Percentiles rank a stretch among this genome's conserved stretches.
These are phyloP conservation scores for Pseudopyrenochaeta lycopersici DNA, from an alignment of 2,329 filamentous ascomycete genomes.

Conservation along the genomic window DNA sequence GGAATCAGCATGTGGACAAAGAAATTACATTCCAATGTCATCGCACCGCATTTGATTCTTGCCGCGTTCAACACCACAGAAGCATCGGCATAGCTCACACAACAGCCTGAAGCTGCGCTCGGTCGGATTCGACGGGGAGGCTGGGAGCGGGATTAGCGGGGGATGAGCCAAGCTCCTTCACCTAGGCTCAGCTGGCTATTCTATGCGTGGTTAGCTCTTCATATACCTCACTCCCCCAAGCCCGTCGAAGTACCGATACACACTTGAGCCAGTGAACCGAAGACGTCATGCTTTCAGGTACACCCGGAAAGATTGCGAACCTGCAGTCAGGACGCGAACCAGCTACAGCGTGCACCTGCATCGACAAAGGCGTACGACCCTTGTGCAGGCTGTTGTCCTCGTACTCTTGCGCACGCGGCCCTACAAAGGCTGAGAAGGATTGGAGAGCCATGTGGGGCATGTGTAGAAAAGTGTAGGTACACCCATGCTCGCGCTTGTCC, in stretches of 20 bases:
- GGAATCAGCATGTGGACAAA: not conserved
- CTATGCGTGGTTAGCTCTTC: slow-evolving; percentile 4
- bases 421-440: not conserved
- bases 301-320: slow-evolving; percentile 1
- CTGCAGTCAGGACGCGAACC: not conserved
- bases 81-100: too few relatives aligned
- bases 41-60: not conserved
- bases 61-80: not conserved
- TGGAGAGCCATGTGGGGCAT: slow-evolving; percentile 8
- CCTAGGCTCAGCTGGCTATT: not conserved
- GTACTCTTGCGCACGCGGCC: not conserved
- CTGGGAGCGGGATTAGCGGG: slow-evolving; percentile 1
- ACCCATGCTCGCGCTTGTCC: too few relatives aligned
- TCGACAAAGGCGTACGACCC: not conserved
- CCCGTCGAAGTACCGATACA: not conserved
- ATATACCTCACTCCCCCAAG: not conserved
- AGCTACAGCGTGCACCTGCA: slow-evolving; percentile 3
- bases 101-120: not conserved
- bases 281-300: slow-evolving; percentile 15
- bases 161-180: slow-evolving; percentile 1
- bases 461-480: not conserved
- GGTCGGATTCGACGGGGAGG: slow-evolving; percentile 1
- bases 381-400: not conserved
- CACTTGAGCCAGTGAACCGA: slow-evolving; percentile 11
- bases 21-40: not conserved